A percentile compares a stretch with the other conserved stretches of the same genome.
These are phyloP conservation scores for Quercus variabilis DNA, from an alignment of 306 rosid genomes.

Conservation along the genomic window DNA sequence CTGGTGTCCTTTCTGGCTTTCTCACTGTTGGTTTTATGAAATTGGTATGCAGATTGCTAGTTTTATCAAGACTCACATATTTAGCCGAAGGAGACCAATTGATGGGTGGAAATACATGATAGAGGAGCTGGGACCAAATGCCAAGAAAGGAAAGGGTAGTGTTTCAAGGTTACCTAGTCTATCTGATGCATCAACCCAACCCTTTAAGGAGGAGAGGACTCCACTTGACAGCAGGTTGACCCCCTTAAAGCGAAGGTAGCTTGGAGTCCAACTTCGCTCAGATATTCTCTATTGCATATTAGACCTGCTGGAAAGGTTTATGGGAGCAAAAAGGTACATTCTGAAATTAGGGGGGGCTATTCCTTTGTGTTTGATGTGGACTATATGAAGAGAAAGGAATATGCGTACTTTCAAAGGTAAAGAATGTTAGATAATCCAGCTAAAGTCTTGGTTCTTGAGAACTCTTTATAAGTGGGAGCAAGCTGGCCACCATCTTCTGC, in stretches of 20 bases:
- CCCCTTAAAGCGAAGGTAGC: slow-evolving; percentile 47
- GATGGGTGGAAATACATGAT: slow-evolving; percentile 99
- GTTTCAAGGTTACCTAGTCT: slow-evolving; percentile 79
- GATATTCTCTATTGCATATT: background rate
- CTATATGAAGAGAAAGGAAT: no score
- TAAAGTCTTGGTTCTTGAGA: no score
- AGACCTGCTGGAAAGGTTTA: background rate
- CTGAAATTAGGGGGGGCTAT: no score
- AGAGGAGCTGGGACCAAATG: slow-evolving; percentile 95
- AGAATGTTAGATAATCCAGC: no score
- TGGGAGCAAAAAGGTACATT: no score
- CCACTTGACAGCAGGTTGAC: slow-evolving; percentile 28
- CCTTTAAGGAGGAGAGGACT: slow-evolving; percentile 73
- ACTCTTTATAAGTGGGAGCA: no score
- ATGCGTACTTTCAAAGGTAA: no score
- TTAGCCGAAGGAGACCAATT: slow-evolving; percentile 88
- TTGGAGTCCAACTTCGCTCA: background rate
- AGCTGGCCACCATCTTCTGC: no score
- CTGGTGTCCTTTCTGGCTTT: background rate
- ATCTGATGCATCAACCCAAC: slow-evolving; percentile 87
- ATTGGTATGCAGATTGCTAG: slow-evolving; percentile 77
- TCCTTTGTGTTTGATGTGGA: no score
- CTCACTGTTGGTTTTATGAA: background rate
- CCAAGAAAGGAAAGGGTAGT: slow-evolving; percentile 86
- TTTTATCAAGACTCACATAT: slow-evolving; percentile 90